Evolutionary conservation across 345 rosid genomes (phyloP), one percentile per base, ranked within the genome.

Genomic region (Raphanus raphanistrum): DNA sequence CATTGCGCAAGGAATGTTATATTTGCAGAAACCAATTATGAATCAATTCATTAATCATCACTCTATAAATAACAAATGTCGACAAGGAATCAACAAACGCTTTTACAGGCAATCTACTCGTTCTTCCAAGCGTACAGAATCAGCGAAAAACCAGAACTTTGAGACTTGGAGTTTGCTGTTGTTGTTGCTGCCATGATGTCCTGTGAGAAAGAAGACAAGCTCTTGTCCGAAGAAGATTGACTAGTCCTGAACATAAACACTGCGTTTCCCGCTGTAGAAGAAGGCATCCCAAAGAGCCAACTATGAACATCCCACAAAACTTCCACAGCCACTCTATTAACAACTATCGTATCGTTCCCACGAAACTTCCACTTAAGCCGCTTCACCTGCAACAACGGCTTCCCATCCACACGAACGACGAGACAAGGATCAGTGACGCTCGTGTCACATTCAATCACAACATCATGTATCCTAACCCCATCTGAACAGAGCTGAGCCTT

Each of bases 231-330:
- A 33, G 86, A 68, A 52, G 89, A 84, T 57, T 90, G 84, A 81
- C 91, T 84, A 60, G 89, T 85, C 80, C 90, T 94, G 80, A 94
- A 94, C 93, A 94, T 88, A 71, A 94, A 94, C 61, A 94, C 97
- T 0, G 95, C 97, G 71, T 89, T 90, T 48, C 90, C 92, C 68
- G 80, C 74, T 12, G 85, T 74, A 80, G 85, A 77, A 80, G 85
- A 77, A 80, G 85, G 83, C 81, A 86, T 83, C 61, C 97, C 93
- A 81, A 92, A 94, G n/a, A 94, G 84, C 98, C 98, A 94, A 63
- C 86, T 90, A 65, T 94, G 89, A 59, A 94, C 94, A 84, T 94
- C 98, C 98, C 98, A 94, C 6, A 85, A 86, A 77, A 94, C 93
- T 79, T 94, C 97, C 25, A 94, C 95, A 6, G 89, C 86, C 10